Evolutionary conservation across 2,329 filamentous ascomycete genomes (phyloP).

Genomic region (Lomentospora prolificans): DNA sequence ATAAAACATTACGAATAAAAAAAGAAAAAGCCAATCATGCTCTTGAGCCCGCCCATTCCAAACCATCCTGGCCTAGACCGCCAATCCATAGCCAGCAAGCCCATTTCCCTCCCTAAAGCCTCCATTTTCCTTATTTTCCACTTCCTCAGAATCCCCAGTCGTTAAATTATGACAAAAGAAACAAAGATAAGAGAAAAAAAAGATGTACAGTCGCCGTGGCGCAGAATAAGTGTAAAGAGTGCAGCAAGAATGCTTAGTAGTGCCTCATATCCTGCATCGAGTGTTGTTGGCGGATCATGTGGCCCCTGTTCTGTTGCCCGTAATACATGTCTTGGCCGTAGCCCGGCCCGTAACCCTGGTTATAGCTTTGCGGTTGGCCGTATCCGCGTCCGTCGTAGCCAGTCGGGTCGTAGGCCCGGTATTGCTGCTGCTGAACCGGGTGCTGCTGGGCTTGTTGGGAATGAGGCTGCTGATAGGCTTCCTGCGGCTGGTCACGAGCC

Average conservation of each 20-base stretch:
- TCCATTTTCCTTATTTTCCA: background rate
- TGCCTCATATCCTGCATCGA: background rate
- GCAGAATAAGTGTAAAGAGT: no score
- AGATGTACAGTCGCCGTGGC: no score
- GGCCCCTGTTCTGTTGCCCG: background rate
- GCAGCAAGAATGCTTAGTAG: no score
- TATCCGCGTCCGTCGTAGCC: background rate
- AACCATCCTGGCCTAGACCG: background rate
- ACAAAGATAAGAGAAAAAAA: background rate
- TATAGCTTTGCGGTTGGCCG: background rate
- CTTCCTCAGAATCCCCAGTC: background rate
- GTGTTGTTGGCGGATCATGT: background rate
- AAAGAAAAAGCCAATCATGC: background rate
- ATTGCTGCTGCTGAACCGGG: background rate
- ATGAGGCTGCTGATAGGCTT: background rate
- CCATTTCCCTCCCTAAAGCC: background rate
- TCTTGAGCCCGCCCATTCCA: background rate
- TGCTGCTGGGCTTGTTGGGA: background rate
- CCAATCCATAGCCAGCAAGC: background rate
- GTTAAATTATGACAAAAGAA: background rate
- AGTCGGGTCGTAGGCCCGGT: background rate
- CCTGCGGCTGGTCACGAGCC: background rate
- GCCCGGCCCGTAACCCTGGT: background rate
- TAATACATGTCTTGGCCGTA: slow-evolving; percentile 1
- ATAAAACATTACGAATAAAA: slow-evolving; percentile 2